Evolutionary conservation across 1,284 basidiomycete species (phyloP).

Genomic region (Ceratobasidium theobromae): DNA sequence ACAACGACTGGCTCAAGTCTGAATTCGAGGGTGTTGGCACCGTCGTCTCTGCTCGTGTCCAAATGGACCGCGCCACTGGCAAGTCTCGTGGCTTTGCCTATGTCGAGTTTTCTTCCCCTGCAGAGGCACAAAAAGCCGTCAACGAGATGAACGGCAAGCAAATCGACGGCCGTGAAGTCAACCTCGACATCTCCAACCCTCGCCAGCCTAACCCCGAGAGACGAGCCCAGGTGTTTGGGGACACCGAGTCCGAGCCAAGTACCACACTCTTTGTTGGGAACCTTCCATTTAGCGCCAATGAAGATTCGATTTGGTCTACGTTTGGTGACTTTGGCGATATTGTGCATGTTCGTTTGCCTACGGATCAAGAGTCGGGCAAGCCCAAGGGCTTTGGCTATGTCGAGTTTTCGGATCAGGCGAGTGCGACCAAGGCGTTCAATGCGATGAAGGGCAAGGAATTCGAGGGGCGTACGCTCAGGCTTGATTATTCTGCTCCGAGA

Average conservation of each 20-base stretch:
- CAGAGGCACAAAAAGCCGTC: conserved; percentile 65
- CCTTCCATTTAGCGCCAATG: conserved; percentile 76
- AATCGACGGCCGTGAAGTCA: conserved; percentile 88
- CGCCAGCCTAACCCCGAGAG: conserved; percentile 63
- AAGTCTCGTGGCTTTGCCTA: conserved; percentile 93
- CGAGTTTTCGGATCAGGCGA: conserved; percentile 81
- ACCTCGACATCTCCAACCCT: conserved; percentile 78
- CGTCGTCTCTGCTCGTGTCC: conserved; percentile 83
- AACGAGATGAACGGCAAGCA: conserved; percentile 74
- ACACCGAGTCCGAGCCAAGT: conserved; percentile 69
- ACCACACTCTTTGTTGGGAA: conserved; percentile 89
- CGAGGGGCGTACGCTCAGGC: conserved; percentile 76
- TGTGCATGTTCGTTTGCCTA: conserved; percentile 87
- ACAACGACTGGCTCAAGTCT: conserved; percentile 91
- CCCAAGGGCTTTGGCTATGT: conserved; percentile 98
- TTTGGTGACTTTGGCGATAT: conserved; percentile 91
- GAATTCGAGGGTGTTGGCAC: conserved; percentile 91
- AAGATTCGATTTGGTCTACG: conserved; percentile 88
- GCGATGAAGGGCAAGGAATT: conserved; percentile 74
- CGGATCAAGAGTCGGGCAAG: conserved; percentile 86
- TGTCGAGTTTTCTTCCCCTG: conserved; percentile 75
- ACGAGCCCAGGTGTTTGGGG: conserved; percentile 76
- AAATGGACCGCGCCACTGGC: conserved; percentile 87
- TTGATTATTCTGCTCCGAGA: conserved; percentile 90
- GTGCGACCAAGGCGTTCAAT: conserved; percentile 81